Conservation (phyloP, 352 stramenopile species). For the Pythium volutum region DNA sequence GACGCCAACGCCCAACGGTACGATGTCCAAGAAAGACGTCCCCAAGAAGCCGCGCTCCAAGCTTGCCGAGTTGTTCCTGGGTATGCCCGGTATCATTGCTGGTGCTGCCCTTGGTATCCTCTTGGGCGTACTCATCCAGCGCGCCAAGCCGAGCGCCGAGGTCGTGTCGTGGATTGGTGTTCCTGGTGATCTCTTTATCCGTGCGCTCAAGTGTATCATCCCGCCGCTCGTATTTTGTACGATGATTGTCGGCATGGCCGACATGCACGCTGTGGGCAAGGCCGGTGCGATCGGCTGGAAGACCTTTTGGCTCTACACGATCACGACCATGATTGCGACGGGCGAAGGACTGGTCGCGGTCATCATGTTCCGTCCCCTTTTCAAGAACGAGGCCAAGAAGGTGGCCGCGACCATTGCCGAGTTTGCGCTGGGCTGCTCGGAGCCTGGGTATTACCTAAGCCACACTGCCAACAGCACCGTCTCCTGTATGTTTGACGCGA, state of each 20-base stretch:
- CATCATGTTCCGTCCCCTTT: constrained; percentile 18
- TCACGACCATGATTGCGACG: constrained; percentile 13
- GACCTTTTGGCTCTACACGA: constrained; percentile 28
- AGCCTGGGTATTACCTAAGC: constrained; percentile 20
- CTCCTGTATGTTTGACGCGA: constrained; percentile 15
- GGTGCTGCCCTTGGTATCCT: neutral
- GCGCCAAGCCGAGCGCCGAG: no score
- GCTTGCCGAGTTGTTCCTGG: neutral
- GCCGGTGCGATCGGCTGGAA: constrained; percentile 31
- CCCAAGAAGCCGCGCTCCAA: constrained; percentile 1
- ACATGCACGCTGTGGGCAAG: constrained; percentile 38
- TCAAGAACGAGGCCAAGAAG: constrained; percentile 8
- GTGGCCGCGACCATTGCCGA: neutral
- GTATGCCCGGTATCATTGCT: constrained; percentile 3
- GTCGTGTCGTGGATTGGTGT: constrained; percentile 25
- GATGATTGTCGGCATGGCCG: constrained; percentile 34
- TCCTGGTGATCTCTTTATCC: constrained; percentile 43
- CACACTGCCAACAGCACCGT: constrained; percentile 20
- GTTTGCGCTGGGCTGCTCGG: constrained; percentile 22
- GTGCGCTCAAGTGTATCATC: constrained; percentile 45
- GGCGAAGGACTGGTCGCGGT: constrained; percentile 19
- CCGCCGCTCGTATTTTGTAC: constrained; percentile 41
- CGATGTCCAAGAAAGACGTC: constrained; percentile 1
- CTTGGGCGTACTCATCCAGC: neutral
- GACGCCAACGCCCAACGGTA: constrained; percentile 13